Percentiles rank a stretch among this genome's conserved stretches.
Conservation (phyloP, 352 stramenopile genomes). For the Pythium diclinum region DNA sequence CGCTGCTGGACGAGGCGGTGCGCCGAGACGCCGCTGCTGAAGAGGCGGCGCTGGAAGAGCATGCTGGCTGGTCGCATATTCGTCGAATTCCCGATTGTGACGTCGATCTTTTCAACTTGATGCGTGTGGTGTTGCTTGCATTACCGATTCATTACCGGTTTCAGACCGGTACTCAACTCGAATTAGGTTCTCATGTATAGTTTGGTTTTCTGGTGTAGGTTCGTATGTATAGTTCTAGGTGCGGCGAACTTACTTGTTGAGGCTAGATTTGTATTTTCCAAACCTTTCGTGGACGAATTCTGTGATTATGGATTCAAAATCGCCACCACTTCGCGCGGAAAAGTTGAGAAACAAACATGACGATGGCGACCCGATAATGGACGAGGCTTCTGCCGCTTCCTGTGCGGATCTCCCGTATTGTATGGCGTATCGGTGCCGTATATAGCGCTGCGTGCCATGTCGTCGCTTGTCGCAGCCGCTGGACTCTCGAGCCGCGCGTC, state of each 20-base stretch:
- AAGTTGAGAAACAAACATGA: background rate
- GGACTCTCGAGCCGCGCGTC: too few relatives aligned
- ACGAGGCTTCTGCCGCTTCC: too few relatives aligned
- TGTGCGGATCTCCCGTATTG: too few relatives aligned
- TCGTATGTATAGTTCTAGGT: background rate
- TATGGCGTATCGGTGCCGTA: background rate
- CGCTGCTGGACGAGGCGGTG: constrained; percentile 65
- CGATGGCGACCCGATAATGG: background rate
- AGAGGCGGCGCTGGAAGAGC: constrained; percentile 39
- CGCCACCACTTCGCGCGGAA: background rate
- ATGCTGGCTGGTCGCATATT: constrained; percentile 4
- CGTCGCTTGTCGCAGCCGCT: background rate
- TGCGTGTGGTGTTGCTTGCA: background rate
- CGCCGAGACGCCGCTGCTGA: constrained; percentile 38
- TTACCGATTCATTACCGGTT: constrained; percentile 2
- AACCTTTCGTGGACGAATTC: background rate
- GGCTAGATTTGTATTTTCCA: background rate
- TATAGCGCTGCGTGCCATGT: background rate
- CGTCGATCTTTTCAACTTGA: constrained; percentile 2
- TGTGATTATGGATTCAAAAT: constrained; percentile 1
- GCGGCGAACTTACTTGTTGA: background rate
- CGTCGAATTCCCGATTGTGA: background rate
- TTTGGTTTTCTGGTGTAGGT: background rate
- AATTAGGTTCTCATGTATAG: constrained; percentile 6
- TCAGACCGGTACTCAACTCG: background rate